Conservation (phyloP, 768 basidiomycete genomes). For the Exidia glandulosa region DNA sequence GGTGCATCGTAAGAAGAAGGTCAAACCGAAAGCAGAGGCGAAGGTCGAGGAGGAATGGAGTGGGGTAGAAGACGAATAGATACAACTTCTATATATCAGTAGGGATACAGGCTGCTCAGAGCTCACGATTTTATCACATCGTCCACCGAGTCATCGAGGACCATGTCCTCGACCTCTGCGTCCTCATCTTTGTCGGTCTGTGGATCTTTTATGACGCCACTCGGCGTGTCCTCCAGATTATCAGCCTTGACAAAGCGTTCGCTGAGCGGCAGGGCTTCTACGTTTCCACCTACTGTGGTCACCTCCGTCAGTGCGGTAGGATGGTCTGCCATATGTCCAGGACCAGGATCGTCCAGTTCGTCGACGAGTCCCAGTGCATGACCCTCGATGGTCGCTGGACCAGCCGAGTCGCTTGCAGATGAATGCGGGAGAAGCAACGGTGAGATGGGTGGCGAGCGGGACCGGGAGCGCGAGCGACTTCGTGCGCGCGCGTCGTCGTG, state of each 20-base stretch:
- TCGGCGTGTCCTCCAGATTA: neutral
- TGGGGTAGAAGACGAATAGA: neutral
- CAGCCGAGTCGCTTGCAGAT: slow-evolving; percentile 4
- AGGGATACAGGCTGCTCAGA: neutral
- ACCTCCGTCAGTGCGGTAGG: slow-evolving; percentile 48
- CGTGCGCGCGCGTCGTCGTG: slow-evolving; percentile 59
- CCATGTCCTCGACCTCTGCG: slow-evolving; percentile 13
- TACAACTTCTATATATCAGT: neutral
- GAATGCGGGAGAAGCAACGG: slow-evolving; percentile 30
- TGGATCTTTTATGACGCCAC: neutral
- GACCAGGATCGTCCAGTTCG: slow-evolving; percentile 74
- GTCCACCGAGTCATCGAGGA: slow-evolving; percentile 9
- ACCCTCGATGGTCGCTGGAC: slow-evolving; percentile 25
- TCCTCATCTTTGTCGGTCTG: slow-evolving; percentile 5
- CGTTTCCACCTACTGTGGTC: slow-evolving; percentile 1
- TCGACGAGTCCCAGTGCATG: slow-evolving; percentile 59
- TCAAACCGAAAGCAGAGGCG: neutral
- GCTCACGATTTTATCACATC: neutral
- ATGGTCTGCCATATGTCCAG: slow-evolving; percentile 75
- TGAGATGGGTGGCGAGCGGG: slow-evolving; percentile 69
- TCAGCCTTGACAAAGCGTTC: slow-evolving; percentile 11
- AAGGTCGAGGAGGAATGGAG: too few relatives aligned
- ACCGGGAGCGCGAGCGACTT: slow-evolving; percentile 41
- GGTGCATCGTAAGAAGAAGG: slow-evolving; percentile 22
- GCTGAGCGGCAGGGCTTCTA: slow-evolving; percentile 1